phyloP scores from a whole-genome alignment of 1,139 yeast species.

The Diutina rugosa region DNA sequence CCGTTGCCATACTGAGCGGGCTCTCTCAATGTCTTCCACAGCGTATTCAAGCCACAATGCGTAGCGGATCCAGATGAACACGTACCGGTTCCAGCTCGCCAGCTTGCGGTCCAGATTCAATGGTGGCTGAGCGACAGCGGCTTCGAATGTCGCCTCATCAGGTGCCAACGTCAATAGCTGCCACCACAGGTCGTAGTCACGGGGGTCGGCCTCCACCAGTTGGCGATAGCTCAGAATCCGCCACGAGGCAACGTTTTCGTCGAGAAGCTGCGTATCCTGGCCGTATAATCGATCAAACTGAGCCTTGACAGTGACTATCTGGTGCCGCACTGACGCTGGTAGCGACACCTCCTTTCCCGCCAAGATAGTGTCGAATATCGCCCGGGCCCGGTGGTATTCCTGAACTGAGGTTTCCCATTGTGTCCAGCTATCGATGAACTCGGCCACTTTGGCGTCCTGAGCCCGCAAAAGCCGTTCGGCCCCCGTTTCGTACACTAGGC shows the following conservation, averaged over 20 bases:
- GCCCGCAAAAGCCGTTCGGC: slow-evolving; percentile 34
- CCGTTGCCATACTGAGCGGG: slow-evolving; percentile 39
- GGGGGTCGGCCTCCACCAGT: slow-evolving; percentile 31
- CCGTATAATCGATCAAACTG: slow-evolving; percentile 20
- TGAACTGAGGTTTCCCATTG: slow-evolving; percentile 55
- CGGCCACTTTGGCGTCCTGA: slow-evolving; percentile 10
- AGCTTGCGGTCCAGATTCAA: slow-evolving; percentile 19
- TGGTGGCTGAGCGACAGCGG: slow-evolving; percentile 24
- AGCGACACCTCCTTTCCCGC: slow-evolving; percentile 27
- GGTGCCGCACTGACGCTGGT: slow-evolving; percentile 47
- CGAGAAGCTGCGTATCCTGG: slow-evolving; percentile 42
- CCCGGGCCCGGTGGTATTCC: slow-evolving; percentile 56
- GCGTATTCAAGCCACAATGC: slow-evolving; percentile 52
- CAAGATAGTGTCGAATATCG: slow-evolving; percentile 44
- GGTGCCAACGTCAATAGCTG: slow-evolving; percentile 39
- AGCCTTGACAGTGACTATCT: slow-evolving; percentile 38
- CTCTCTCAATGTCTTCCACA: slow-evolving; percentile 24
- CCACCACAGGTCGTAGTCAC: slow-evolving; percentile 80
- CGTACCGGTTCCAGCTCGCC: slow-evolving; percentile 57
- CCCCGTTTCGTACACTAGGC: slow-evolving; percentile 59
- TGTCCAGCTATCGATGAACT: slow-evolving; percentile 40
- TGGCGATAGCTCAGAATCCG: slow-evolving; percentile 28
- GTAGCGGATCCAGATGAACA: slow-evolving; percentile 58
- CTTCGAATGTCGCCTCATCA: slow-evolving; percentile 26
- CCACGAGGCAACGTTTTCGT: slow-evolving; percentile 13